phyloP scores from a whole-genome alignment of 2,329 filamentous ascomycete species.

The Colletotrichum camelliae region DNA sequence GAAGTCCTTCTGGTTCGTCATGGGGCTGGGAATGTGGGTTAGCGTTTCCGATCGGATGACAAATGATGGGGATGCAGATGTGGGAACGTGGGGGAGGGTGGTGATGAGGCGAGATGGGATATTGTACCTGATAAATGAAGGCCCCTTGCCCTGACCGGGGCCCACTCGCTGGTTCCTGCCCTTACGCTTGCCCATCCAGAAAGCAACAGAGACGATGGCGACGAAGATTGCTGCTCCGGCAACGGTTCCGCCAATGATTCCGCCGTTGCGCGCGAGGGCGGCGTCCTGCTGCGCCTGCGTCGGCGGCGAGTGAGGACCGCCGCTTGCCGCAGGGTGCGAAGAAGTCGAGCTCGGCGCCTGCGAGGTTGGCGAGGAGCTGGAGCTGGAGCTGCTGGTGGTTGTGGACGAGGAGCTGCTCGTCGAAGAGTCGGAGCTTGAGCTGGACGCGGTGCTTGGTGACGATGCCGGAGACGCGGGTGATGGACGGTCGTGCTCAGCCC shows the following conservation, averaged over 20 bases:
- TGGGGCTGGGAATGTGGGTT: slow-evolving; percentile 30
- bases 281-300: neutral
- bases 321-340: slow-evolving; percentile 20
- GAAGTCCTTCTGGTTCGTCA: slow-evolving; percentile 32
- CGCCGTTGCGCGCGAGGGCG: slow-evolving; percentile 37
- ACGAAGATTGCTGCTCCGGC: slow-evolving; percentile 54
- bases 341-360: slow-evolving; percentile 18
- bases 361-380: neutral
- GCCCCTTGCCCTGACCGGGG: slow-evolving; percentile 41
- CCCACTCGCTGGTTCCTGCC: slow-evolving; percentile 45
- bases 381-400: neutral
- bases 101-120: neutral
- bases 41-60: slow-evolving; percentile 7
- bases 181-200: slow-evolving; percentile 51
- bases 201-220: slow-evolving; percentile 43
- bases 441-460: slow-evolving; percentile 36
- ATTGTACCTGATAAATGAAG: slow-evolving; percentile 47
- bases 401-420: slow-evolving; percentile 10
- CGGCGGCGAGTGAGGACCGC: slow-evolving; percentile 30
- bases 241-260: slow-evolving; percentile 60
- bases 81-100: neutral
- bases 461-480: slow-evolving; percentile 44
- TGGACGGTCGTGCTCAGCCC: slow-evolving; percentile 42
- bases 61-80: neutral
- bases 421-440: slow-evolving; percentile 20